A percentile compares a stretch with the other conserved stretches of the same genome.
These are phyloP conservation scores for Apiotrichum veenhuisii DNA, from an alignment of 1,284 basidiomycete genomes.

Conservation along the genomic window DNA sequence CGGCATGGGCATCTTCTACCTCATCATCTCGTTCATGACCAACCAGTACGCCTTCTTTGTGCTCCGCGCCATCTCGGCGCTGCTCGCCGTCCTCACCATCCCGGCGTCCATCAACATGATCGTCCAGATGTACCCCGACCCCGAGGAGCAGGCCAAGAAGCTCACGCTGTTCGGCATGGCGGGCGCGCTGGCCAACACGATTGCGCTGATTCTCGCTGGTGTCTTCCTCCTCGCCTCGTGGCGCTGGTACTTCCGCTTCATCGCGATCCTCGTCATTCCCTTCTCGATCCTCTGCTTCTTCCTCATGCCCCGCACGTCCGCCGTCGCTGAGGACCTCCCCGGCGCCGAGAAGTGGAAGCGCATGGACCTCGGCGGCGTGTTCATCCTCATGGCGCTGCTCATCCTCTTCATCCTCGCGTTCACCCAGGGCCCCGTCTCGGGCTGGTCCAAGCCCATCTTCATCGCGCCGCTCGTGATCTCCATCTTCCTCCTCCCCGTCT, in stretches of 20 bases:
- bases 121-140: constrained; percentile 44
- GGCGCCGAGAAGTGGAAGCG: constrained; percentile 43
- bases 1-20: constrained; percentile 41
- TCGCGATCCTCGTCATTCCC: constrained; percentile 36
- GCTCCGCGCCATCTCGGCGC: constrained; percentile 41
- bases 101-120: constrained; percentile 46
- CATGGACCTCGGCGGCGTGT: constrained; percentile 45
- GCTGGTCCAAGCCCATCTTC: constrained; percentile 43
- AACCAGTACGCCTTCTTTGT: constrained; percentile 47
- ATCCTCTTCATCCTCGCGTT: constrained; percentile 47
- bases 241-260: constrained; percentile 48
- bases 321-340: constrained; percentile 39
- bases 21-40: constrained; percentile 46
- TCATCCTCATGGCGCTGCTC: constrained; percentile 35
- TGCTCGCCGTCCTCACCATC: constrained; percentile 44
- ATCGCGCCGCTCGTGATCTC: constrained; percentile 42
- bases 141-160: constrained; percentile 37
- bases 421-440: constrained; percentile 39
- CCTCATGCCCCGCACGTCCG: constrained; percentile 39
- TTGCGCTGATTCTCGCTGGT: constrained; percentile 40
- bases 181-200: constrained; percentile 34
- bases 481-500: constrained; percentile 17
- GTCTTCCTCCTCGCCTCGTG: constrained; percentile 42
- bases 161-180: constrained; percentile 45
- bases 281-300: constrained; percentile 36